A percentile compares a stretch with the other conserved stretches of the same genome.
Evolutionary conservation across 2,329 filamentous ascomycete genomes (phyloP).

Genomic region (Dactylonectria estremocensis): DNA sequence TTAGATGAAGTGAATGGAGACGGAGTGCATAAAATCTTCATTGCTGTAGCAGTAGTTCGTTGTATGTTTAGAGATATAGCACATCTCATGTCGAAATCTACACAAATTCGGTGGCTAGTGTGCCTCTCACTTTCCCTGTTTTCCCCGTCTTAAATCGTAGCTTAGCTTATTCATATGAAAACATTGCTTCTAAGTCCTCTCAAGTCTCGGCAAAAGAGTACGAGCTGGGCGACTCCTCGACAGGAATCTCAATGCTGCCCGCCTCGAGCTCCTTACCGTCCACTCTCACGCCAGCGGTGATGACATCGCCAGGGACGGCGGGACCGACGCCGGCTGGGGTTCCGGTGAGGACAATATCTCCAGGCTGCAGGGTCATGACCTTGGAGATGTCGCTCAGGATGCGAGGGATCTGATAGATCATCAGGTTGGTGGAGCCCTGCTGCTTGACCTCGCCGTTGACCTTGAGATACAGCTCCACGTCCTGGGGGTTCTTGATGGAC

Average conservation of each 20-base stretch:
- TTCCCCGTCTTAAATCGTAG: neutral
- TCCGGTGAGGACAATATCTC: slow-evolving; percentile 95
- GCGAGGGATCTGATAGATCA: slow-evolving; percentile 92
- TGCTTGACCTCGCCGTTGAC: slow-evolving; percentile 87
- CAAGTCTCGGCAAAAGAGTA: slow-evolving; percentile 85
- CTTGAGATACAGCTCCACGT: slow-evolving; percentile 86
- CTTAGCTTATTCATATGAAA: slow-evolving; percentile 6
- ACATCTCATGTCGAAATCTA: slow-evolving; percentile 18
- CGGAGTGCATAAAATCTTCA: neutral
- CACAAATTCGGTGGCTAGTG: slow-evolving; percentile 10
- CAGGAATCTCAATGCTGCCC: slow-evolving; percentile 85
- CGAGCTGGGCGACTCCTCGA: slow-evolving; percentile 83
- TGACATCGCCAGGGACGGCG: slow-evolving; percentile 87
- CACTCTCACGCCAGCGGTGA: slow-evolving; percentile 86
- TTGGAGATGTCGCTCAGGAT: slow-evolving; percentile 92
- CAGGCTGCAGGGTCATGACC: slow-evolving; percentile 93
- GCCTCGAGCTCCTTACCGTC: slow-evolving; percentile 87
- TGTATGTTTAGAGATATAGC: slow-evolving; percentile 18
- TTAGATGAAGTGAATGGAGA: neutral
- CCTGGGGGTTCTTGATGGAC: slow-evolving; percentile 87
- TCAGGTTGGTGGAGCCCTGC: slow-evolving; percentile 90
- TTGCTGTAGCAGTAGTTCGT: slow-evolving; percentile 27
- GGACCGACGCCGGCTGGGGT: slow-evolving; percentile 96
- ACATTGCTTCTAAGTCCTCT: slow-evolving; percentile 27
- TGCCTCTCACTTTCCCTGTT: slow-evolving; percentile 6